These are phyloP conservation scores for Voacanga thouarsii DNA, from an alignment of 257 asterid genomes.

Conservation along the genomic window DNA sequence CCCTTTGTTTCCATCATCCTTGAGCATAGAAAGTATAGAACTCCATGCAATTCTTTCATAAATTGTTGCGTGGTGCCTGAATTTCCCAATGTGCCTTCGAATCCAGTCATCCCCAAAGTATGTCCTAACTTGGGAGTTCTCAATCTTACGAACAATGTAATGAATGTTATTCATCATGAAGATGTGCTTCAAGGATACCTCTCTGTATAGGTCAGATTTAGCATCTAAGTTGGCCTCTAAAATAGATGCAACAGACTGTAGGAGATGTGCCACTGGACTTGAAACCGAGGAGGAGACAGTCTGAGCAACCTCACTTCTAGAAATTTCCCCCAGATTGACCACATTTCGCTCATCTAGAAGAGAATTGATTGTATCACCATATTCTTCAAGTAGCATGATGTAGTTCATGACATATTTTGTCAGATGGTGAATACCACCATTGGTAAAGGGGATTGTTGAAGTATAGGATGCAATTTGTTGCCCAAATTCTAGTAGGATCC, in stretches of 20 bases:
- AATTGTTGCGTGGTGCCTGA: constrained; percentile 42
- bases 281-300: constrained; percentile 11
- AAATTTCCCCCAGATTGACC: constrained; percentile 11
- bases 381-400: constrained; percentile 50
- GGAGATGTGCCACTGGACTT: constrained; percentile 36
- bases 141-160: constrained; percentile 61
- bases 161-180: constrained; percentile 75
- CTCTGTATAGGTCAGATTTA: constrained; percentile 39
- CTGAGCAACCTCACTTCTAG: constrained; percentile 15
- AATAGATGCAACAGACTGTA: constrained; percentile 40
- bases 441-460: constrained; percentile 36
- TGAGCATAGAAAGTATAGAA: constrained; percentile 30
- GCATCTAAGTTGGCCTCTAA: constrained; percentile 51
- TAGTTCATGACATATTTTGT: constrained; percentile 67
- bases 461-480: constrained; percentile 34
- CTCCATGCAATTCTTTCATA: constrained; percentile 61
- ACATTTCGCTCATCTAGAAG: constrained; percentile 39
- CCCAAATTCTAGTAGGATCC: constrained; percentile 73
- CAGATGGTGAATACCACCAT: constrained; percentile 57
- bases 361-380: constrained; percentile 39
- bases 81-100: constrained; percentile 33
- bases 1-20: constrained; percentile 42
- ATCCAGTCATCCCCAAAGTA: constrained; percentile 70
- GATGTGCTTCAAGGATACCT: constrained; percentile 45
- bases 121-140: constrained; percentile 35